phyloP scores from a whole-genome alignment of 2,329 filamentous ascomycete genomes.

The Botrytis byssoidea region DNA sequence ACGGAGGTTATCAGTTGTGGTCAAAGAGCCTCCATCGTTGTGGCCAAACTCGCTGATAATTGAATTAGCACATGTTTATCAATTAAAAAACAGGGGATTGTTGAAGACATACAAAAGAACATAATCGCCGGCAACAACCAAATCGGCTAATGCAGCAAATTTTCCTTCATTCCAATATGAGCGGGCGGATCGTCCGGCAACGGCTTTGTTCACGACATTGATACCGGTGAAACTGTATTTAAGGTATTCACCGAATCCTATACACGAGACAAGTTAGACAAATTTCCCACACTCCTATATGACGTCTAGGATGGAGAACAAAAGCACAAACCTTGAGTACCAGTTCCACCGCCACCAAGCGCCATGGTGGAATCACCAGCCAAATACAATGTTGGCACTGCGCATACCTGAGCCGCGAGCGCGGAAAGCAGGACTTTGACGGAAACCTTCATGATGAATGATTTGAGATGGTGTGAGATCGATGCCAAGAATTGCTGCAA shows the following conservation, averaged over 20 bases:
- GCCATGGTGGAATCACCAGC: constrained; percentile 65
- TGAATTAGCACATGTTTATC: neutral
- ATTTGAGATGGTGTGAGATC: neutral
- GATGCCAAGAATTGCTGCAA: neutral
- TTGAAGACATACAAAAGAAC: constrained; percentile 50
- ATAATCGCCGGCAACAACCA: constrained; percentile 40
- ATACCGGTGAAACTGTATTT: constrained; percentile 48
- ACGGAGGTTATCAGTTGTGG: constrained; percentile 57
- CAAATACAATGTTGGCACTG: constrained; percentile 49
- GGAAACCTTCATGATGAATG: constrained; percentile 14
- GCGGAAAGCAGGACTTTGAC: neutral
- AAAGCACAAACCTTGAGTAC: constrained; percentile 41
- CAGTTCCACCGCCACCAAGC: constrained; percentile 44
- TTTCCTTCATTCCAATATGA: constrained; percentile 66
- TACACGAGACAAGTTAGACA: constrained; percentile 20
- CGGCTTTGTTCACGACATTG: constrained; percentile 61
- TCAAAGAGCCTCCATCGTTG: constrained; percentile 61
- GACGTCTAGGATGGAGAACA: constrained; percentile 11
- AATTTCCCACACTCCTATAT: no score
- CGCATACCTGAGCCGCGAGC: constrained; percentile 14
- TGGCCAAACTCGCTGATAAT: constrained; percentile 52
- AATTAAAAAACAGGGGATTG: neutral
- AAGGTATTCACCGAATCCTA: constrained; percentile 64
- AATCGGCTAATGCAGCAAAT: constrained; percentile 56
- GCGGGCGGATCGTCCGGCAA: constrained; percentile 64